Base-by-base conservation (phyloP, 2,329 filamentous ascomycete genomes). In the Fusarium tjaetaba region DNA sequence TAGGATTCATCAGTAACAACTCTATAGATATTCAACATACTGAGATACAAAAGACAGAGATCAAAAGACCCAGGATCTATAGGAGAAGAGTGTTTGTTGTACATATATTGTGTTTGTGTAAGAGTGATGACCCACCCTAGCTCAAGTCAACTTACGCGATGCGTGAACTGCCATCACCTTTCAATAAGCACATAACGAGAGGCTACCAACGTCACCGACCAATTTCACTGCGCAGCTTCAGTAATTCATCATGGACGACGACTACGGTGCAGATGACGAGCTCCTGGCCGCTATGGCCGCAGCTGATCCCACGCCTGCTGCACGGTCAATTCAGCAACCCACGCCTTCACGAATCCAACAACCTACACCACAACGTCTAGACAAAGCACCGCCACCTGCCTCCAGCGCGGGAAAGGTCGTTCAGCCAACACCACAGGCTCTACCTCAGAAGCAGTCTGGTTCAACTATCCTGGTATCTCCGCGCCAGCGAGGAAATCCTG, bases 401-500 rank as follows among this genome's bases (percentile, higher is more conserved):
- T 77, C 80, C 11, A 73, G 81, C 7, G 81, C 80, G 43, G 79
- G 85, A 43, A 92, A 91, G 78, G 87, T 97, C 32, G 91, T 96
- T 39, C 96, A 98, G 82, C 95, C 95, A 16, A 97, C 92, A 65
- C 96, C 95, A 2, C 95, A 98, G 84, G 92, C 90, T n/a, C 87
- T 97, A 7, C 89, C 94, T 1, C 88, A 90, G 70, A 85, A 86
- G 53, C 85, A 85, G 13, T 83, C 90, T 4, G 92, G 93, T 8
- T 94, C 93, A 22, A 90, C 93, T 10, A 97, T 98, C 74, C 88
- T 97, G 26, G 95, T 98, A 36, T 98, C 95, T 41, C 92, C 94
- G 22, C 91, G 95, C 45, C 95, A 99, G 82, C 97, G 97, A 82
- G 96, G 96, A 70, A 99, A 99, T 78, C 96, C 96, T 1, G 93